Base-by-base conservation (phyloP, 2,329 filamentous ascomycete species). In the Curvularia spicifera region DNA sequence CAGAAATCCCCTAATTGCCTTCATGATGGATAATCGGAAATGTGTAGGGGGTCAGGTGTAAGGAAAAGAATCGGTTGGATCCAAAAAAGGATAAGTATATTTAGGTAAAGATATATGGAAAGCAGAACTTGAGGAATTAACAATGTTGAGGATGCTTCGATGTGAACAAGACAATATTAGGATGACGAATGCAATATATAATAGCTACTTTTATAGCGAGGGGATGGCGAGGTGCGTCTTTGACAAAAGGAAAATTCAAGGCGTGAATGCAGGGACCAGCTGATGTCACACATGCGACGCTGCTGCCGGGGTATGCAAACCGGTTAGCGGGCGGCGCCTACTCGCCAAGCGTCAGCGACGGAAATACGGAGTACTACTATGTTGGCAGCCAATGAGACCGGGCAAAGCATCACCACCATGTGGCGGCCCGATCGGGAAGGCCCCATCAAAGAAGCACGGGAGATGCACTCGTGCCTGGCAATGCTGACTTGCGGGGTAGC, bases 231-330 rank as follows among this genome's bases (percentile, higher is more conserved):
- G 42, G 37, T 29, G 44, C 43, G 42, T 60, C 51, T 47, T 59
- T 47, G 50, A 61, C 24, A 51, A 26, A 49, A 56, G 60, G 31
- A n/a, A 24, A 47, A 46, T 61, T 45, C 54, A 55, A 48, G 57
- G 44, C 52, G 54, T 64, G 61, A 63, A 70, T 67, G 60, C 64
- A 65, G 64, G 60, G 60, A 52, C 55, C 65, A 61, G 54, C 71
- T 75, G 70, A 75, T 75, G 73, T 72, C 68, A 72, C 68, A 68
- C 60, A 69, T 56, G 64, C 60, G 59, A 59, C 56, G 56, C 44
- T 33, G 57, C 43, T 50, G 53, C 52, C 48, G 35, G 52, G 62
- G 51, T 47, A 7, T 31, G 35, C 28, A 67, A 65, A 65, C 64
- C 62, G 61, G 67, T 60, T 67, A 59, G 48, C 57, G 53, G 67